phyloP scores from a whole-genome alignment of 768 basidiomycete genomes.

The Mycena albidolilacea region DNA sequence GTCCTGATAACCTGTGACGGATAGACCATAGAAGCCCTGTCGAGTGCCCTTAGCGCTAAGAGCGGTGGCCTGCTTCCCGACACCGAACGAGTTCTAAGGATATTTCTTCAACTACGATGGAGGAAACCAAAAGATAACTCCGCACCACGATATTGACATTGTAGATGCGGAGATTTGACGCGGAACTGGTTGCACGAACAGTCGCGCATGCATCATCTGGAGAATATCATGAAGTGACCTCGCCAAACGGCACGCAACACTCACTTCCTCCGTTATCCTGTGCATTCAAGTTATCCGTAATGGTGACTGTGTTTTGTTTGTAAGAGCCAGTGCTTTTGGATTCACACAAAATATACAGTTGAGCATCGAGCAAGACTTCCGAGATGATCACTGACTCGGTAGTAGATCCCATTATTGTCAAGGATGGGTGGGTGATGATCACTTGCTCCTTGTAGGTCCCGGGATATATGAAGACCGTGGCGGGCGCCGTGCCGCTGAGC shows the following conservation, averaged over 20 bases:
- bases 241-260: background rate
- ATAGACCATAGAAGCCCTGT: slow-evolving; percentile 46
- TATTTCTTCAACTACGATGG: background rate
- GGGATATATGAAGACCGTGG: slow-evolving; percentile 45
- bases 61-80: slow-evolving; percentile 46
- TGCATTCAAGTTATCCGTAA: slow-evolving; percentile 47
- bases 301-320: slow-evolving; percentile 45
- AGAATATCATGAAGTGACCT: background rate
- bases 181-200: slow-evolving; percentile 42
- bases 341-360: no score
- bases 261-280: slow-evolving; percentile 44
- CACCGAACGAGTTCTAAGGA: slow-evolving; percentile 42
- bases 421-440: slow-evolving; percentile 38
- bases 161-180: slow-evolving; percentile 42
- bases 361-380: background rate
- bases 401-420: slow-evolving; percentile 46
- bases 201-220: slow-evolving; percentile 46
- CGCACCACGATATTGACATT: slow-evolving; percentile 42
- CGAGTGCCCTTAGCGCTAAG: slow-evolving; percentile 42
- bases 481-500: slow-evolving; percentile 39
- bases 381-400: slow-evolving; percentile 36
- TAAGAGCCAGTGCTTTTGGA: slow-evolving; percentile 41
- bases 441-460: slow-evolving; percentile 50
- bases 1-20: slow-evolving; percentile 46
- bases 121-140: background rate